Evolutionary conservation across 163 green algal genomes (phyloP), one percentile per base, ranked within the genome.

Genomic region (Scenedesmus sp.): DNA sequence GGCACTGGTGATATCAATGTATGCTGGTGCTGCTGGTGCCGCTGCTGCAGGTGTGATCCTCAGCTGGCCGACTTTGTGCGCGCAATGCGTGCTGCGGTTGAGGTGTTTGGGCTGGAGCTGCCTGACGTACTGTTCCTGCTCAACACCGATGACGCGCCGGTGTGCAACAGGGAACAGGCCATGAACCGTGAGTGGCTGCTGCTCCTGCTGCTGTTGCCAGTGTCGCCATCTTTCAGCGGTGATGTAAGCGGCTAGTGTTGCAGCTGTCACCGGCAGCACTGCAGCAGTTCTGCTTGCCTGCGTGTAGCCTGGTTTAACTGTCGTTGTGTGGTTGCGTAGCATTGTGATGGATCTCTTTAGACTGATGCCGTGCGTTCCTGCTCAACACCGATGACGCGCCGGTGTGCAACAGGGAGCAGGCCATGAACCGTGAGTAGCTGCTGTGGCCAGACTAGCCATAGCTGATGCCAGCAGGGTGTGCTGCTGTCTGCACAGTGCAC

Each of bases 121-220:
- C 89, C 89, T 60, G 66, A 92, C 26, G 82, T 89, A 20, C 46
- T 92, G 15, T 88, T 92, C 79, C 56, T 92, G 34, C 66, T 92
- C 79, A 92, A 92, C 62, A 83, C 79, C 0, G 64, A 88, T 62
- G 88, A 88, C 26, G 77, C 26, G 9, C 62, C 76, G 4, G 34
- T 91, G 7, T 87, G 73, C 74, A 91, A 91, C 56, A 67, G 66
- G 54, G 73, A 86, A 23, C 70, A 86, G 55, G 73, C 76, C 9
- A 56, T 91, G 54, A 79, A n/a, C 52, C 87, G 73, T 91, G 70
- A 87, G 86, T 6, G 16, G 23, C 6, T 20, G 52, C 26, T 85
- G 54, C 10, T 9, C 4, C 7, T 7, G 74, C 74, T n/a, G 77
- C 77, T 60, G 34, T 34, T 18, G 34, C 77, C 10, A 18, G 62